These are phyloP conservation scores for Microsporum ferrugineum DNA, from an alignment of 2,329 filamentous ascomycete genomes.

Conservation along the genomic window DNA sequence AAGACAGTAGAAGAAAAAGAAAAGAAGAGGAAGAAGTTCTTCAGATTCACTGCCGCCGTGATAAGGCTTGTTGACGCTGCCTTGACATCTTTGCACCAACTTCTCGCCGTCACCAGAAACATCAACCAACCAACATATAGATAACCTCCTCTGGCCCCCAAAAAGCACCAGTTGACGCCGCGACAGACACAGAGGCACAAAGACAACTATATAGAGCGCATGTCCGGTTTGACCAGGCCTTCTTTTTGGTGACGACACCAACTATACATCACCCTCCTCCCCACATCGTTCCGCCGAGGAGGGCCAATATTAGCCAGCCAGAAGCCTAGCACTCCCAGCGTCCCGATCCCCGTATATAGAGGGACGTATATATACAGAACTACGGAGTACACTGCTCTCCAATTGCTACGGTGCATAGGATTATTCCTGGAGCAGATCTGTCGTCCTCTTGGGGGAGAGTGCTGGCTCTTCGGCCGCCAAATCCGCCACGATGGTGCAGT, in stretches of 20 bases:
- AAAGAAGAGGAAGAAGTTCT: background rate
- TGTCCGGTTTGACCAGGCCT: background rate
- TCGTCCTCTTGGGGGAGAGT: background rate
- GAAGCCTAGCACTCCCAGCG: background rate
- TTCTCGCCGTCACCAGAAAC: background rate
- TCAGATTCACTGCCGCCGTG: background rate
- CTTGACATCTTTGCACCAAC: background rate
- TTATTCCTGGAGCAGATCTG: background rate
- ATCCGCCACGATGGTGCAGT: constrained; percentile 56
- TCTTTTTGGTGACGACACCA: background rate
- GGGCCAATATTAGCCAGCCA: background rate
- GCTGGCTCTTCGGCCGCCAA: background rate
- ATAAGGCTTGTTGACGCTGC: background rate
- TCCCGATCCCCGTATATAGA: background rate
- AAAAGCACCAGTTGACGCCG: background rate
- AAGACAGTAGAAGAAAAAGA: background rate
- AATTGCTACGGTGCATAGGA: background rate
- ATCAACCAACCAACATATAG: background rate
- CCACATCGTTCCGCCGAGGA: background rate
- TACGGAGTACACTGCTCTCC: background rate
- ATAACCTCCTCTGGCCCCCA: too few species aligned
- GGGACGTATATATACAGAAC: background rate
- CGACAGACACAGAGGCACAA: background rate
- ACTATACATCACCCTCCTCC: background rate
- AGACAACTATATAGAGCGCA: background rate